These are phyloP conservation scores for Salix arbutifolia DNA, from an alignment of 345 rosid species.

Conservation along the genomic window DNA sequence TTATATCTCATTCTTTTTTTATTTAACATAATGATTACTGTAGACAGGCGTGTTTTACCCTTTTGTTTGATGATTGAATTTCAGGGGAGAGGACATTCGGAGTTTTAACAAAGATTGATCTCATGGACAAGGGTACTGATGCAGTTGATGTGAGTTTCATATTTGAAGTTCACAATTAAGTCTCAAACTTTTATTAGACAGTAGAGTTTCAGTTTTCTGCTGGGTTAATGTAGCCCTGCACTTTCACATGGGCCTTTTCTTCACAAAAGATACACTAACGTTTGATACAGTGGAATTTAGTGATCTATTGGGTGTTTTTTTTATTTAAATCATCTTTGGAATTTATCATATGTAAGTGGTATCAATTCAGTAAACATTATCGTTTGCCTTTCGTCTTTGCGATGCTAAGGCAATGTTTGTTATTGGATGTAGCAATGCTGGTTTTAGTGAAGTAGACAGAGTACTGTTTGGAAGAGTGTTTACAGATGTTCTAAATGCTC, in stretches of 20 bases:
- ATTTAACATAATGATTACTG: not conserved
- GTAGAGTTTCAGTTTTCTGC: not conserved
- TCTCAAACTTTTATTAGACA: slow-evolving; percentile 4
- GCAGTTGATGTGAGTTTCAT: slow-evolving; percentile 81
- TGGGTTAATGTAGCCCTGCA: not conserved
- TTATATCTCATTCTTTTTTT: not conserved
- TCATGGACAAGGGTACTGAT: slow-evolving; percentile 94
- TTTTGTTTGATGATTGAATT: slow-evolving; percentile 22
- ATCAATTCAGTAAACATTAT: not conserved
- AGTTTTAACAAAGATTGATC: slow-evolving; percentile 85
- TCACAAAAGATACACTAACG: not conserved
- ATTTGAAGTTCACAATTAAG: not conserved
- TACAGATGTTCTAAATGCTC: not conserved
- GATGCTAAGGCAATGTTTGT: not conserved
- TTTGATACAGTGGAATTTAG: not conserved
- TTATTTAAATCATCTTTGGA: not conserved
- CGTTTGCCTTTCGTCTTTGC: not conserved
- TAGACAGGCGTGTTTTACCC: not conserved
- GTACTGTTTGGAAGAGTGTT: not conserved
- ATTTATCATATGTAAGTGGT: not conserved
- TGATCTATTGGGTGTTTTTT: not conserved
- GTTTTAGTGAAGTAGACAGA: not conserved
- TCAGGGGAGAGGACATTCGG: slow-evolving; percentile 91
- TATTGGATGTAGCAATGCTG: not conserved
- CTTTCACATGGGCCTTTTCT: not conserved